Base-by-base conservation (phyloP, 208 protist species). In the Trypanosoma vivax region DNA sequence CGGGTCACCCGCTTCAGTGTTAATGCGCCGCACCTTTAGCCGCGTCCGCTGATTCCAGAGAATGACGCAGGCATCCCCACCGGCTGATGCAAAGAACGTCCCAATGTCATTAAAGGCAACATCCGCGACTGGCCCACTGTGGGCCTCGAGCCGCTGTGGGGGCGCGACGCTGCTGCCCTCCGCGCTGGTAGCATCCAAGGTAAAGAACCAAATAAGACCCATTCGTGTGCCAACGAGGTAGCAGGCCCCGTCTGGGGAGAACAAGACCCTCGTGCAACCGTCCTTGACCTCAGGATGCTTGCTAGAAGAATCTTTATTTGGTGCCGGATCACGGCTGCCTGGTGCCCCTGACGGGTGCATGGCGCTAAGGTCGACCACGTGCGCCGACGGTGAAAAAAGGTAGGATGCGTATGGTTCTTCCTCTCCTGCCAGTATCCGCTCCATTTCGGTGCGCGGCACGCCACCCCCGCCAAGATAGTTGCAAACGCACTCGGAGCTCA, bases 21-120 rank as follows among this genome's bases (percentile, higher is more conserved):
- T 43, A 31, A 80, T 79, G 42, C 72, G 77, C n/a, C 77, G 76
- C 18, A 74, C 31, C 51, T 84, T 84, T 9, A 62, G 58, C 25
- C 65, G 59, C 11, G 55, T 57, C 10, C 25, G 37, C 18, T 65
- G 60, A 37, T 79, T 79, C 76, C 71, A 79, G 35, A 79, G 41
- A 48, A 79, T 83, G 10, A 83, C 48, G 27, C 76, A 76, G 24
- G 65, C 59, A 49, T 83, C 71, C 18, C 70, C 51, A 28, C 68
- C 73, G 5, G 67, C 54, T 21, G 66, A 77, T 16, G 67, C 68
- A 53, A 76, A 79, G 29, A 79, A 55, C 16, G 46, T 54, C 16
- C 68, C 72, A 39, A 74, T 72, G 41, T 83, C 64, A 64, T 79
- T 76, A 54, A 83, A 76, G 47, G 60, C 51, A 46, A 83, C 65